These are phyloP conservation scores for Mycena olivaceomarginata DNA, from an alignment of 768 basidiomycete genomes.

Conservation along the genomic window DNA sequence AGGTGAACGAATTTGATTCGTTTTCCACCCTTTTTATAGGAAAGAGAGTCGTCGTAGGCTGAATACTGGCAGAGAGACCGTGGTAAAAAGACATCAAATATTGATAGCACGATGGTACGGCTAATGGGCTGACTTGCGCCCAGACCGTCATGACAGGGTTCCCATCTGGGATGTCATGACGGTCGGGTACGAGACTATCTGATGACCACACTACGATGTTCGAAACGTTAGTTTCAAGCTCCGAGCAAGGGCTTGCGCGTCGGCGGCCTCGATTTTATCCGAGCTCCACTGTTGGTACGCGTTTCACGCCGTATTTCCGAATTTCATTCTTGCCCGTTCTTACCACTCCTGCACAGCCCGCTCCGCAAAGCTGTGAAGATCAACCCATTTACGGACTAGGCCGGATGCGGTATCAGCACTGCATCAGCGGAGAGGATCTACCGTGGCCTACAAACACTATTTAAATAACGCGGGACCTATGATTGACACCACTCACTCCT, in stretches of 20 bases:
- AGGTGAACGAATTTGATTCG: too few relatives aligned
- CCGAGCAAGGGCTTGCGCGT: neutral
- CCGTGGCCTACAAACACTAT: neutral
- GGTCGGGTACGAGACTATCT: too few relatives aligned
- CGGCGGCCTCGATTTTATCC: neutral
- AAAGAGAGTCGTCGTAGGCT: too few relatives aligned
- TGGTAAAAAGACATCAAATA: too few relatives aligned
- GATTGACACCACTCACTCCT: neutral
- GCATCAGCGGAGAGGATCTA: slow-evolving; percentile 12
- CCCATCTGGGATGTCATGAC: too few relatives aligned
- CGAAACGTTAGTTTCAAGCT: neutral
- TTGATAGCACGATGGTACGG: too few relatives aligned
- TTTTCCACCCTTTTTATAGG: too few relatives aligned
- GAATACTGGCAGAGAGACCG: too few relatives aligned
- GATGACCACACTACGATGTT: too few relatives aligned
- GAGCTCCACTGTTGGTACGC: neutral
- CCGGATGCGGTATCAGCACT: slow-evolving; percentile 1
- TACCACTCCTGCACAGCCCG: neutral
- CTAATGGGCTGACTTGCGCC: too few relatives aligned
- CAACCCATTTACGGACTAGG: slow-evolving; percentile 8
- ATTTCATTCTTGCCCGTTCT: neutral
- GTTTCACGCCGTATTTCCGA: neutral
- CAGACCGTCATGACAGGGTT: too few relatives aligned
- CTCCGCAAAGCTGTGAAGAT: slow-evolving; percentile 17
- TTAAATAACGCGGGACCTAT: neutral